These are phyloP conservation scores for Saccharum officinarum DNA, from an alignment of 176 grass and related monocot species.

Conservation along the genomic window DNA sequence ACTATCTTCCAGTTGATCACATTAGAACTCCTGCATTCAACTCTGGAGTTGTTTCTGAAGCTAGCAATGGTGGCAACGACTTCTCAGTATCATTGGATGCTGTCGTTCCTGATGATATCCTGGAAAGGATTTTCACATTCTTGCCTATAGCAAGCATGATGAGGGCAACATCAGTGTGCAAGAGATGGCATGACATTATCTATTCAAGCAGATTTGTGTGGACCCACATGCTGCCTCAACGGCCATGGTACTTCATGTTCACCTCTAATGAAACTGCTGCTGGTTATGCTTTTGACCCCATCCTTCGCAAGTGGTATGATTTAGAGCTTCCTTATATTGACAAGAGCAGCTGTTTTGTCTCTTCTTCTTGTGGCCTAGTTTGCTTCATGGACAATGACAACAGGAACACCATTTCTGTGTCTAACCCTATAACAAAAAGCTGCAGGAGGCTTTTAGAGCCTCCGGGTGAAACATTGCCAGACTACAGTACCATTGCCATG, in stretches of 20 bases:
- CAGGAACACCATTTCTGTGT: conserved; percentile 66
- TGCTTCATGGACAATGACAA: conserved; percentile 80
- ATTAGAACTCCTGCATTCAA: conserved; percentile 36
- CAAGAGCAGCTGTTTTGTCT: conserved; percentile 70
- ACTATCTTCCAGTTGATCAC: conserved; percentile 41
- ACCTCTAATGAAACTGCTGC: conserved; percentile 58
- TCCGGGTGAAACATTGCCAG: conserved; percentile 55
- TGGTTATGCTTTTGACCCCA: conserved; percentile 85
- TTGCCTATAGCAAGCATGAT: conserved; percentile 79
- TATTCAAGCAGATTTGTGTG: conserved; percentile 66
- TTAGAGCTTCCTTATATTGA: conserved; percentile 72
- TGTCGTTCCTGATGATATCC: conserved; percentile 75
- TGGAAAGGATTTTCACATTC: conserved; percentile 84
- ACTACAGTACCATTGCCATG: conserved; percentile 78
- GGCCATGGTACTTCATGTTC: conserved; percentile 99
- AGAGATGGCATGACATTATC: conserved; percentile 70
- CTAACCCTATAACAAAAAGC: conserved; percentile 78
- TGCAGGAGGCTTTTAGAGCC: conserved; percentile 68
- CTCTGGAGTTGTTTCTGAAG: conserved; percentile 32
- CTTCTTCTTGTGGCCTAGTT: conserved; percentile 84
- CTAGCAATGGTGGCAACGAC: conserved; percentile 33
- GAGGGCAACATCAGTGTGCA: conserved; percentile 68
- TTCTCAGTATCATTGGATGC: conserved; percentile 57
- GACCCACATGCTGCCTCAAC: conserved; percentile 64
- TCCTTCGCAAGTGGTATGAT: conserved; percentile 78